Percentiles rank a stretch among this genome's conserved stretches.
Evolutionary conservation across 331 rosid genomes (phyloP).

Genomic region (Malus hybrid): DNA sequence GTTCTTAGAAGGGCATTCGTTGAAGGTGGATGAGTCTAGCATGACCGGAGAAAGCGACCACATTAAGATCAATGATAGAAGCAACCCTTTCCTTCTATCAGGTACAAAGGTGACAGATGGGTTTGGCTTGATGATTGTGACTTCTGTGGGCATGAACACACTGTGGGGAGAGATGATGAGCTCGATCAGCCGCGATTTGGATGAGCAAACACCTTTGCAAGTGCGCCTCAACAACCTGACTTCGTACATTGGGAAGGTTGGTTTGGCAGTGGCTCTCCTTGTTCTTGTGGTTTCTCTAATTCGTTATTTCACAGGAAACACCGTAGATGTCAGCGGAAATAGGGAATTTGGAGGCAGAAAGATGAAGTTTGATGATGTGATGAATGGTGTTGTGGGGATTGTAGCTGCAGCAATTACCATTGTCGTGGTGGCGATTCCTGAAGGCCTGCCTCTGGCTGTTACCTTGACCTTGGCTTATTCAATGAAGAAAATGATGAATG

Average conservation of each 20-base stretch:
- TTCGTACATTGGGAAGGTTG: slow-evolving; percentile 25
- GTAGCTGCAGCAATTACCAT: slow-evolving; percentile 30
- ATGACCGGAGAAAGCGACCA: slow-evolving; percentile 36
- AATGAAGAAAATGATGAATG: neutral
- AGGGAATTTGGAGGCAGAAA: slow-evolving; percentile 24
- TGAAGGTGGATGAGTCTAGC: slow-evolving; percentile 33
- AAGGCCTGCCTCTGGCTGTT: slow-evolving; percentile 8
- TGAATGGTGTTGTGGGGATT: slow-evolving; percentile 17
- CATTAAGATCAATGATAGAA: slow-evolving; percentile 6
- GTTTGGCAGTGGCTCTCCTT: slow-evolving; percentile 16
- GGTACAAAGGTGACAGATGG: slow-evolving; percentile 41
- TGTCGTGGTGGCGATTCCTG: slow-evolving; percentile 41
- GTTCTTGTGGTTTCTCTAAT: slow-evolving; percentile 24
- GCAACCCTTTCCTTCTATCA: slow-evolving; percentile 22
- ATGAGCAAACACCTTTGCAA: slow-evolving; percentile 32
- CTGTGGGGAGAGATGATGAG: slow-evolving; percentile 37
- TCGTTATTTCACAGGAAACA: slow-evolving; percentile 34
- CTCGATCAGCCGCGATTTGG: slow-evolving; percentile 12
- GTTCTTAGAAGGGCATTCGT: slow-evolving; percentile 28
- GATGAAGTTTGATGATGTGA: slow-evolving; percentile 10
- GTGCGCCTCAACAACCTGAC: slow-evolving; percentile 31
- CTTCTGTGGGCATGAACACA: slow-evolving; percentile 23
- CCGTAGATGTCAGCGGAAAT: slow-evolving; percentile 15
- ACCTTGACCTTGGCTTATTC: neutral
- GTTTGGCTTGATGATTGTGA: slow-evolving; percentile 30